These are phyloP conservation scores for Lumnitzera racemosa DNA, from an alignment of 345 rosid genomes.

Conservation along the genomic window DNA sequence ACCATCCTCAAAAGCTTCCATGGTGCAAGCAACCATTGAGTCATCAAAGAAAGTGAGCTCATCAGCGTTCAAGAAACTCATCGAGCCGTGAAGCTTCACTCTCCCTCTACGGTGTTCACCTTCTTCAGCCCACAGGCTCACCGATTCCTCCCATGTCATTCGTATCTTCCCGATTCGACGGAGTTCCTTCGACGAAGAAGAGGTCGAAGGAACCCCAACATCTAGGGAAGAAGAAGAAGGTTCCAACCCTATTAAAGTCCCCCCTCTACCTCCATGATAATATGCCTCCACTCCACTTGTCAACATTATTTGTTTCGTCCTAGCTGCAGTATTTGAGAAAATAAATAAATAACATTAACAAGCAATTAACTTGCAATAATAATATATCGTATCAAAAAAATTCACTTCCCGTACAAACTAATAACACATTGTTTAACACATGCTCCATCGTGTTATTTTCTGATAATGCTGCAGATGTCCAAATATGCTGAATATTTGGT, in stretches of 20 bases:
- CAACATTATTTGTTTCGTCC: constrained; percentile 51
- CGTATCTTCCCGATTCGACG: constrained; percentile 88
- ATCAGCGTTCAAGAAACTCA: constrained; percentile 80
- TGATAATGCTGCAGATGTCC: too few species aligned
- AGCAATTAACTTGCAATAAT: neutral
- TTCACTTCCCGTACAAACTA: neutral
- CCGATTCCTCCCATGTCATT: constrained; percentile 96
- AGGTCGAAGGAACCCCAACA: constrained; percentile 20
- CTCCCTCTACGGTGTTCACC: constrained; percentile 80
- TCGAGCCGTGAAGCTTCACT: constrained; percentile 55
- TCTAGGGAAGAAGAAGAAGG: constrained; percentile 23
- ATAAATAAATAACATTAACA: neutral
- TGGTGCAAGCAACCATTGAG: constrained; percentile 69
- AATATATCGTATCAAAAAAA: neutral
- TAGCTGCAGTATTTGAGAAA: constrained; percentile 28
- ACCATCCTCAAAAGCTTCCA: constrained; percentile 87
- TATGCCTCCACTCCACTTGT: constrained; percentile 38
- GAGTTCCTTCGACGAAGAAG: constrained; percentile 47
- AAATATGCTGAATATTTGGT: too few species aligned
- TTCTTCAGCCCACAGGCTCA: constrained; percentile 93
- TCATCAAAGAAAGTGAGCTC: constrained; percentile 84
- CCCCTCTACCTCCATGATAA: constrained; percentile 22
- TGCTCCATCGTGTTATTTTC: too few species aligned
- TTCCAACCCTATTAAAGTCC: constrained; percentile 47
- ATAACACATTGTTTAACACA: too few species aligned